phyloP scores from a whole-genome alignment of 2,329 filamentous ascomycete genomes.

The Nemania sp. region DNA sequence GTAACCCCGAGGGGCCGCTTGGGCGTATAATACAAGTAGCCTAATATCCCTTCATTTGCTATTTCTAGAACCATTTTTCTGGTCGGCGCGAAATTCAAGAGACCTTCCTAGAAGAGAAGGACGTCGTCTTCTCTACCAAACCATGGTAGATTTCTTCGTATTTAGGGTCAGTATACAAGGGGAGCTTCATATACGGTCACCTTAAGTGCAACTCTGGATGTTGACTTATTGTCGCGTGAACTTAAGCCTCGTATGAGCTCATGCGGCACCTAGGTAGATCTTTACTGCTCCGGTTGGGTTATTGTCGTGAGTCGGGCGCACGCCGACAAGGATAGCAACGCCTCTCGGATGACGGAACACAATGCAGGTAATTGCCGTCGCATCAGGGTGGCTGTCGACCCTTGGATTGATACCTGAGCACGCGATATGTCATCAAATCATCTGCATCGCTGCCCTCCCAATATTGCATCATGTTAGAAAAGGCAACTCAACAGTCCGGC shows the following conservation, averaged over 20 bases:
- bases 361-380: conserved; percentile 20
- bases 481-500: conserved; percentile 23
- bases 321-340: conserved; percentile 10
- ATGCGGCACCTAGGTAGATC: conserved; percentile 6
- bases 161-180: conserved; percentile 33
- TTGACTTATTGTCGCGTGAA: background rate
- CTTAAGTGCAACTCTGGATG: background rate
- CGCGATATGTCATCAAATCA: conserved; percentile 30
- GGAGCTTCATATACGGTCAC: background rate
- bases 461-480: conserved; percentile 26
- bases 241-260: background rate
- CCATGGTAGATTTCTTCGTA: conserved; percentile 31
- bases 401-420: conserved; percentile 15
- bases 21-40: conserved; percentile 18
- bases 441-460: conserved; percentile 11
- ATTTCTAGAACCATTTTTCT: conserved; percentile 26
- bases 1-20: conserved; percentile 22
- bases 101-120: conserved; percentile 50
- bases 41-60: conserved; percentile 27
- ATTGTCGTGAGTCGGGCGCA: background rate
- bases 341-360: conserved; percentile 23
- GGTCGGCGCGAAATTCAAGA: conserved; percentile 32
- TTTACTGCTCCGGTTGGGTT: conserved; percentile 2
- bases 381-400: conserved; percentile 16
- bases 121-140: conserved; percentile 34